Conservation (phyloP, 805 yeast species). For the Wickerhamiella lipophila region DNA sequence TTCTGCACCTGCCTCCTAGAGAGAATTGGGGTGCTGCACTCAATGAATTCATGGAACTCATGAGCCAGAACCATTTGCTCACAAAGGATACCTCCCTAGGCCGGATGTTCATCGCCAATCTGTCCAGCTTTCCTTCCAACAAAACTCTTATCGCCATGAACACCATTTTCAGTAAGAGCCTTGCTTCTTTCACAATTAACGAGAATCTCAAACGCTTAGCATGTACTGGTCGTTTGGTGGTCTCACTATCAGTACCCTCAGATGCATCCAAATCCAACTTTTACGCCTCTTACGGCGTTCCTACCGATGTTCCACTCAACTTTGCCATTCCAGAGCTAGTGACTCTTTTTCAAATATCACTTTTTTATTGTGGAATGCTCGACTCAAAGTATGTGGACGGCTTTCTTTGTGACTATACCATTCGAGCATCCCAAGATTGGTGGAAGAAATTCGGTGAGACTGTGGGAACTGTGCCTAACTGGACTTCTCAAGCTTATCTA, state of each 20-base stretch:
- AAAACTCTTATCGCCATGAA: conserved; percentile 60
- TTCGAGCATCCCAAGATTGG: conserved; percentile 61
- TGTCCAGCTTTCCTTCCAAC: conserved; percentile 68
- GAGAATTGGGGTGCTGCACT: conserved; percentile 41
- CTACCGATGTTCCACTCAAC: conserved; percentile 36
- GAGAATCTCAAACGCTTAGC: conserved; percentile 62
- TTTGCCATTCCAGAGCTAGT: conserved; percentile 68
- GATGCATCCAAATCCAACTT: conserved; percentile 75
- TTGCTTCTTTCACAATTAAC: conserved; percentile 54
- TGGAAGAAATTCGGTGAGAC: conserved; percentile 58
- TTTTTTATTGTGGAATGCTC: conserved; percentile 64
- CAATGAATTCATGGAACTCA: conserved; percentile 49
- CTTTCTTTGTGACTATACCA: conserved; percentile 64
- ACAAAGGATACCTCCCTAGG: conserved; percentile 53
- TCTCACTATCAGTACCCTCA: conserved; percentile 53
- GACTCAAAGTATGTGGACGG: conserved; percentile 72
- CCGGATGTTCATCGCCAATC: conserved; percentile 61
- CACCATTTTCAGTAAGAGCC: conserved; percentile 30
- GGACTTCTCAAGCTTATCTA: neutral
- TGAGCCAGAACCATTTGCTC: conserved; percentile 52
- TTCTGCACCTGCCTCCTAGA: conserved; percentile 41
- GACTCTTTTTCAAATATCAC: conserved; percentile 56
- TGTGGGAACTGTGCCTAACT: conserved; percentile 20
- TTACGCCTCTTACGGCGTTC: conserved; percentile 53
- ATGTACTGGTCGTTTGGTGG: conserved; percentile 77